phyloP scores from a whole-genome alignment of 2,329 filamentous ascomycete species.

The Mycocentrospora acerina region DNA sequence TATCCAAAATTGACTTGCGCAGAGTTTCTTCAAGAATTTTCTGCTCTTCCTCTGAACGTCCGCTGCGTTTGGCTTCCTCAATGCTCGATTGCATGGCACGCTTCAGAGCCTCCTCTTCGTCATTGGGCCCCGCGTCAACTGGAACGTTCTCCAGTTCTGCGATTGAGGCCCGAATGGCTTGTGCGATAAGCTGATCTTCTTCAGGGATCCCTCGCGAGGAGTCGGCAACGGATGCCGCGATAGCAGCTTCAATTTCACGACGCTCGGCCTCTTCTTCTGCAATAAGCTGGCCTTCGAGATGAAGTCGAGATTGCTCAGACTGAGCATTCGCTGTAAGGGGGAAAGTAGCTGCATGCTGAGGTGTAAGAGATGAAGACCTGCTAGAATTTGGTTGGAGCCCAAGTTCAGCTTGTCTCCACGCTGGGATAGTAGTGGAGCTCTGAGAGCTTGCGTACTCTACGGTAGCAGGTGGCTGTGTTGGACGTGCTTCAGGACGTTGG shows the following conservation, averaged over 20 bases:
- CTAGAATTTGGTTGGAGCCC: slow-evolving; percentile 14
- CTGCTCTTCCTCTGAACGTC: slow-evolving; percentile 38
- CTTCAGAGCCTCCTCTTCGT: slow-evolving; percentile 50
- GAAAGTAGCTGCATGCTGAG: slow-evolving; percentile 27
- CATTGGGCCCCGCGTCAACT: slow-evolving; percentile 36
- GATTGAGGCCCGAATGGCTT: slow-evolving; percentile 72
- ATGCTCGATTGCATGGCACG: slow-evolving; percentile 55
- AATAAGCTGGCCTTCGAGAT: slow-evolving; percentile 23
- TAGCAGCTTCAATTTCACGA: slow-evolving; percentile 70
- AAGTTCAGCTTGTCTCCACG: slow-evolving; percentile 1
- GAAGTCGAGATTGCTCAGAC: slow-evolving; percentile 8
- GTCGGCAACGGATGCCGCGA: slow-evolving; percentile 62
- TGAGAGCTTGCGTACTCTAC: slow-evolving; percentile 17
- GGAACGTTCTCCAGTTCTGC: slow-evolving; percentile 53
- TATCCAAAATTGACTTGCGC: slow-evolving; percentile 48
- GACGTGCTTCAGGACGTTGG: slow-evolving; percentile 18
- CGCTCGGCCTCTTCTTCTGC: slow-evolving; percentile 48
- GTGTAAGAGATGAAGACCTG: slow-evolving; percentile 14
- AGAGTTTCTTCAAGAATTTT: slow-evolving; percentile 49
- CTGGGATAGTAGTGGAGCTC: slow-evolving; percentile 9
- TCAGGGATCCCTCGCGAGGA: slow-evolving; percentile 69
- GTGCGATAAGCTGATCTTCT: slow-evolving; percentile 71
- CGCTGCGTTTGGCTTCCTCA: slow-evolving; percentile 43
- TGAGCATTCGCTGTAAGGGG: slow-evolving; percentile 18
- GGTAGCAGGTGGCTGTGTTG: slow-evolving; percentile 13